Percentiles rank a stretch among this genome's conserved stretches.
Evolutionary conservation across 495 filamentous ascomycete species (phyloP).

Genomic region (Daldinia concentrica): DNA sequence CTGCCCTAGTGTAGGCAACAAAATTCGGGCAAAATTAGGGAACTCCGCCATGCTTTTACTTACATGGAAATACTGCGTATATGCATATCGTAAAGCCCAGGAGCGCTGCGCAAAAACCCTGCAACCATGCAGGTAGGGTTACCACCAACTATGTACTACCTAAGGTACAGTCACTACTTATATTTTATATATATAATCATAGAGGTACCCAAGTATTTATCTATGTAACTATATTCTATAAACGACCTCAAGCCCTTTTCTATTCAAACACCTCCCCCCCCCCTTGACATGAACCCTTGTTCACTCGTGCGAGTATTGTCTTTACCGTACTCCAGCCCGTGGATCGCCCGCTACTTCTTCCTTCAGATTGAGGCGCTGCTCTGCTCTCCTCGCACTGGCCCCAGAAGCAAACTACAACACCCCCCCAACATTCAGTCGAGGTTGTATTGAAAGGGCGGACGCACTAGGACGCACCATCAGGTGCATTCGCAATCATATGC

Average conservation of each 20-base stretch:
- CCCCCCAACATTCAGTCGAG: constrained; percentile 17
- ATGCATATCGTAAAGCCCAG: constrained; percentile 3
- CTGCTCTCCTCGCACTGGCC: constrained; percentile 37
- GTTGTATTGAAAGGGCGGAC: constrained; percentile 48
- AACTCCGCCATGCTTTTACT: constrained; percentile 7
- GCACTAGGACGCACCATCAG: constrained; percentile 40
- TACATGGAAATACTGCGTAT: constrained; percentile 9
- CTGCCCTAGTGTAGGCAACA: neutral
- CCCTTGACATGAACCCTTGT: neutral
- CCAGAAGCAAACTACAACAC: constrained; percentile 3
- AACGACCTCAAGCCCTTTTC: constrained; percentile 7
- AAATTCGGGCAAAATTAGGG: constrained; percentile 38
- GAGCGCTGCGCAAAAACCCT: neutral
- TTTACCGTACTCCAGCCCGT: constrained; percentile 15
- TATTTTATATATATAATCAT: neutral
- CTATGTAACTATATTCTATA: constrained; percentile 5
- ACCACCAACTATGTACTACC: too few species aligned
- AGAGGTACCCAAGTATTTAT: constrained; percentile 4
- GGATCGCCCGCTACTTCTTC: constrained; percentile 31
- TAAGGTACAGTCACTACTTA: neutral
- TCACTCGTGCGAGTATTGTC: constrained; percentile 25
- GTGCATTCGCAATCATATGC: constrained; percentile 46
- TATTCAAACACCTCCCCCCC: constrained; percentile 4
- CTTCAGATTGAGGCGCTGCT: constrained; percentile 35
- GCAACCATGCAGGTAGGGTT: constrained; percentile 4